Percentiles rank a stretch among this genome's conserved stretches.
These are phyloP conservation scores for Myochromella boudieri DNA, from an alignment of 768 basidiomycete genomes.

Conservation along the genomic window DNA sequence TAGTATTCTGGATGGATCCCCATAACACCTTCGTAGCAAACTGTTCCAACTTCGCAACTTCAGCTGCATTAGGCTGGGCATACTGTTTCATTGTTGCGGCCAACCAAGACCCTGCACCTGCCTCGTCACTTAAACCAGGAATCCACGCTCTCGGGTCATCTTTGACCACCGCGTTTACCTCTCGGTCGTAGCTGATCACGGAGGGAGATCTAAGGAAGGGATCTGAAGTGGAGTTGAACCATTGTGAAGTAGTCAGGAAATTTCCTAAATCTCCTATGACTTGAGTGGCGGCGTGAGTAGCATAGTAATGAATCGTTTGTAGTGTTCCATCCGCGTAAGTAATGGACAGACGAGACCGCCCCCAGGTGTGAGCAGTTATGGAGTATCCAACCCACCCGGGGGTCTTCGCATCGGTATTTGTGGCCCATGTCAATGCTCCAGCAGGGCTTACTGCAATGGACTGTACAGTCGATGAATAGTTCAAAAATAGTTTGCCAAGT, in stretches of 20 bases:
- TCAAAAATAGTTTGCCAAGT: constrained; percentile 50
- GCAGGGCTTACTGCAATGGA: constrained; percentile 44
- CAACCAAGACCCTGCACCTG: constrained; percentile 59
- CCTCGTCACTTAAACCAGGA: constrained; percentile 58
- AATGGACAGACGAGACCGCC: constrained; percentile 47
- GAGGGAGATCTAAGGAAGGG: constrained; percentile 55
- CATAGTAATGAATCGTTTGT: constrained; percentile 54
- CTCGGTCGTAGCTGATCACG: constrained; percentile 53
- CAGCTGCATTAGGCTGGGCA: constrained; percentile 51
- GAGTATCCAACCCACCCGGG: constrained; percentile 47
- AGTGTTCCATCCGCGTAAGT: constrained; percentile 50
- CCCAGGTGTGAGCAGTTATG: constrained; percentile 44
- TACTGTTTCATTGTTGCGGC: constrained; percentile 58
- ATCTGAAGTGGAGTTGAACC: constrained; percentile 49
- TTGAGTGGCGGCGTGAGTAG: constrained; percentile 45
- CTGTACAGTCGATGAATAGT: constrained; percentile 38
- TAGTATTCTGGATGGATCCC: constrained; percentile 50
- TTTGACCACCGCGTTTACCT: constrained; percentile 46
- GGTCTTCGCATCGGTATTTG: constrained; percentile 42
- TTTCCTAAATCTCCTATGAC: constrained; percentile 48
- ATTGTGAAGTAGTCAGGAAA: constrained; percentile 54
- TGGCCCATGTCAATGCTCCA: constrained; percentile 45
- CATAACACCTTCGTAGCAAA: constrained; percentile 46
- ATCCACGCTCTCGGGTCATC: constrained; percentile 60
- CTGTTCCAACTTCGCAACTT: constrained; percentile 51